Evolutionary conservation across 1,284 basidiomycete genomes (phyloP).

Genomic region (Spongiforma sp.): DNA sequence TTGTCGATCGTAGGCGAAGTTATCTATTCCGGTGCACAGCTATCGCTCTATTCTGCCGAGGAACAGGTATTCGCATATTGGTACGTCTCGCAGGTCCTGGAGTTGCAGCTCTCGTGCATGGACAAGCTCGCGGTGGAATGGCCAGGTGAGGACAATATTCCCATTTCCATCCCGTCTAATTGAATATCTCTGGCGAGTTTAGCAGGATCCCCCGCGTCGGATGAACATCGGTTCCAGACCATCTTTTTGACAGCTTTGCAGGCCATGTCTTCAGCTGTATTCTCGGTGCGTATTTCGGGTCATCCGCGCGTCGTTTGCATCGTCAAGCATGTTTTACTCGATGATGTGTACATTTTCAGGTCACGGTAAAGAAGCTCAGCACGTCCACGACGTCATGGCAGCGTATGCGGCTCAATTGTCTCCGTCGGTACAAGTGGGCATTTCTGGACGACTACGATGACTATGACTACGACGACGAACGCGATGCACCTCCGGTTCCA

Average conservation of each 20-base stretch:
- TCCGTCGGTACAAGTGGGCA: constrained; percentile 78
- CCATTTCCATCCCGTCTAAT: background rate
- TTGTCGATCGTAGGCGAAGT: constrained; percentile 69
- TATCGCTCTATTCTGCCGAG: constrained; percentile 71
- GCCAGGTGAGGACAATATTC: constrained; percentile 38
- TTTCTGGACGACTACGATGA: constrained; percentile 59
- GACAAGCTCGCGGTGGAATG: constrained; percentile 51
- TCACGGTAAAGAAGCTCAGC: constrained; percentile 41
- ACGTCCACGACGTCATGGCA: constrained; percentile 35
- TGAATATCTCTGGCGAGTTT: background rate
- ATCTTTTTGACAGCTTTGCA: constrained; percentile 60
- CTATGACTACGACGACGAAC: no score
- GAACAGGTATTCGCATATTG: constrained; percentile 79
- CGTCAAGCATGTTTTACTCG: no score
- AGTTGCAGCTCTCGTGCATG: constrained; percentile 58
- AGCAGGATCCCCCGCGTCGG: constrained; percentile 44
- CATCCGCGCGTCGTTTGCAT: no score
- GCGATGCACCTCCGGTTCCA: constrained; percentile 43
- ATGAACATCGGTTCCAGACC: constrained; percentile 56
- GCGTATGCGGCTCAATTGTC: constrained; percentile 54
- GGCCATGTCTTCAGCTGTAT: constrained; percentile 52
- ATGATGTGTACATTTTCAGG: no score
- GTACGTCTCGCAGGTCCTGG: constrained; percentile 63
- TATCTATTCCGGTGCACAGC: constrained; percentile 75
- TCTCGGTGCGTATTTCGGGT: constrained; percentile 44